A percentile compares a stretch with the other conserved stretches of the same genome.
phyloP scores from a whole-genome alignment of 371 early-diverging fungal genomes.

The Mucor racemosus region DNA sequence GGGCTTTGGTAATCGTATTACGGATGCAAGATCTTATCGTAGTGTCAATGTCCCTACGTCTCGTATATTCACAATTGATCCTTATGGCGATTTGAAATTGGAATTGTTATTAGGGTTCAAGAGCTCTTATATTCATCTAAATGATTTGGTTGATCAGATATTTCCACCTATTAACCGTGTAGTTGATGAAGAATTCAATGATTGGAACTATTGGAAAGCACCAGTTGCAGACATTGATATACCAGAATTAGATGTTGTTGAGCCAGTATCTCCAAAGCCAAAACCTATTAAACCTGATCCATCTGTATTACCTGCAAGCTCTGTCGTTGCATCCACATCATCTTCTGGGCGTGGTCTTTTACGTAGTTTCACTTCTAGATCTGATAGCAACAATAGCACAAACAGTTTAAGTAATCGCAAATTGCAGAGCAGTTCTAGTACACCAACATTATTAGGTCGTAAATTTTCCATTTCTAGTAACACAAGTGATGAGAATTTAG shows the following conservation, averaged over 20 bases:
- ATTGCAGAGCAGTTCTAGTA: conserved; percentile 13
- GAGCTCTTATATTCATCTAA: conserved; percentile 85
- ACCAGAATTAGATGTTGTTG: conserved; percentile 37
- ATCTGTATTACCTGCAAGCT: conserved; percentile 23
- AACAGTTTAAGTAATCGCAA: neutral
- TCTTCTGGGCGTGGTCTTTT: conserved; percentile 30
- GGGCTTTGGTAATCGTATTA: conserved; percentile 98
- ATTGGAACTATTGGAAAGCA: conserved; percentile 87
- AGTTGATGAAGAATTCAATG: conserved; percentile 75
- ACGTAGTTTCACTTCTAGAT: conserved; percentile 46
- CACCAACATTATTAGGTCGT: conserved; percentile 6
- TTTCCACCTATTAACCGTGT: conserved; percentile 76
- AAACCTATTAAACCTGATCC: conserved; percentile 50
- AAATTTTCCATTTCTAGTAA: conserved; percentile 14
- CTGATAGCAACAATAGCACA: conserved; percentile 6
- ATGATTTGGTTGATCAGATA: conserved; percentile 95
- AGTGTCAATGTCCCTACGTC: conserved; percentile 92
- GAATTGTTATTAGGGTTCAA: conserved; percentile 85
- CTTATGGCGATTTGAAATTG: conserved; percentile 89
- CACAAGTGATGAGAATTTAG: conserved; percentile 14
- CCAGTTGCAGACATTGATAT: conserved; percentile 60
- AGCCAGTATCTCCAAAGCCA: conserved; percentile 33
- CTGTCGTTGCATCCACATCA: conserved; percentile 24
- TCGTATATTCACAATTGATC: conserved; percentile 97
- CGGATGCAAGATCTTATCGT: conserved; percentile 93